Conservation (phyloP, 768 basidiomycete genomes). For the Tulasnella sp. region DNA sequence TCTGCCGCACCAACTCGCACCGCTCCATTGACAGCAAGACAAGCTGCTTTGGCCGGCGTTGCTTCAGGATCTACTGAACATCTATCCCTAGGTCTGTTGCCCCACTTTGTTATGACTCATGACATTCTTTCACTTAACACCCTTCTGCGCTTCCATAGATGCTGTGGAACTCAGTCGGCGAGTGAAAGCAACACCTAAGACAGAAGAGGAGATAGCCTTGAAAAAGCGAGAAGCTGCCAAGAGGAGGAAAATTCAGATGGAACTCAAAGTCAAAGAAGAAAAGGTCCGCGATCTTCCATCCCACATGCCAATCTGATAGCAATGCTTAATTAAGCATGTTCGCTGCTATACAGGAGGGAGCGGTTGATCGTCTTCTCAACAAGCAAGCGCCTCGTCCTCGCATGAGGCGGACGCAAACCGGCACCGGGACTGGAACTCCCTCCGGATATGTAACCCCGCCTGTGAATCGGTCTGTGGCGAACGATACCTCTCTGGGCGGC, state of each 20-base stretch:
- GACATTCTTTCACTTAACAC: background rate
- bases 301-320: too few relatives aligned
- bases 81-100: conserved; percentile 5
- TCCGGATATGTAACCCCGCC: conserved; percentile 7
- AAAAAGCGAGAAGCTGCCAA: conserved; percentile 11
- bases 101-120: background rate
- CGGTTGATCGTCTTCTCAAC: conserved; percentile 14
- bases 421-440: conserved; percentile 1
- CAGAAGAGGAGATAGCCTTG: conserved; percentile 10
- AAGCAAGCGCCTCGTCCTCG: conserved; percentile 17
- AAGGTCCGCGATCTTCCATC: too few relatives aligned
- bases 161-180: background rate
- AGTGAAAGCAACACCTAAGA: conserved; percentile 2
- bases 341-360: background rate
- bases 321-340: background rate
- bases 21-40: conserved; percentile 11
- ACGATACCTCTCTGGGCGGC: background rate
- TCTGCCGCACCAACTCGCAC: background rate
- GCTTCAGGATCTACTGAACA: background rate
- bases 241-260: conserved; percentile 7
- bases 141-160: conserved; percentile 1
- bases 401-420: background rate
- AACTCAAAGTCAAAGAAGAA: conserved; percentile 11
- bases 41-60: conserved; percentile 12
- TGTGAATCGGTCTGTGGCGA: background rate